Conservation (phyloP, 2,329 filamentous ascomycete genomes). For the Ophiostoma perfectum region DNA sequence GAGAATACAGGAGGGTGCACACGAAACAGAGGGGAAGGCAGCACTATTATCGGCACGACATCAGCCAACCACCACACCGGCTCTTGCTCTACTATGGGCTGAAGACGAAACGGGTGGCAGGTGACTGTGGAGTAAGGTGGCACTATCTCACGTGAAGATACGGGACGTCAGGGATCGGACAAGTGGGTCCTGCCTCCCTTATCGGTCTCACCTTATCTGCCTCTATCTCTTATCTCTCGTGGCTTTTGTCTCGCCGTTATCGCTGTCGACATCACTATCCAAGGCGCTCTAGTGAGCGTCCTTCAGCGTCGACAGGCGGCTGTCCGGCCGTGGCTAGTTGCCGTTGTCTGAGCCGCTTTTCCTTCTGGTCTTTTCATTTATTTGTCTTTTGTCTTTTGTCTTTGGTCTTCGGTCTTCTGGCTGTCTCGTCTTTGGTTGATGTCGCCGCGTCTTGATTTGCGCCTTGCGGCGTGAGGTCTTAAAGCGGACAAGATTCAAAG, state of each 20-base stretch:
- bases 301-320: background rate
- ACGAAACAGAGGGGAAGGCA: conserved; percentile 20
- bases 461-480: too few relatives aligned
- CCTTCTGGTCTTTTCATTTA: too few relatives aligned
- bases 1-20: conserved; percentile 9
- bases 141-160: conserved; percentile 18
- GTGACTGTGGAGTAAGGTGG: conserved; percentile 5
- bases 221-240: background rate
- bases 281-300: background rate
- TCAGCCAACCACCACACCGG: conserved; percentile 4
- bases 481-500: too few relatives aligned
- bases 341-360: background rate
- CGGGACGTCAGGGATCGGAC: background rate
- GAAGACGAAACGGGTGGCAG: conserved; percentile 18
- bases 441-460: too few relatives aligned
- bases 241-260: background rate
- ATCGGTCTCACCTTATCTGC: too few relatives aligned
- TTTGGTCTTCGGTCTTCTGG: too few relatives aligned
- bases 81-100: conserved; percentile 2
- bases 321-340: background rate
- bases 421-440: too few relatives aligned
- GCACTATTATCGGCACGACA: conserved; percentile 17
- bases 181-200: background rate
- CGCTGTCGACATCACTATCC: background rate
- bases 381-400: too few relatives aligned